Evolutionary conservation across 495 filamentous ascomycete species (phyloP), one percentile per base, ranked within the genome.

Genomic region (Trichoderma gamsii): DNA sequence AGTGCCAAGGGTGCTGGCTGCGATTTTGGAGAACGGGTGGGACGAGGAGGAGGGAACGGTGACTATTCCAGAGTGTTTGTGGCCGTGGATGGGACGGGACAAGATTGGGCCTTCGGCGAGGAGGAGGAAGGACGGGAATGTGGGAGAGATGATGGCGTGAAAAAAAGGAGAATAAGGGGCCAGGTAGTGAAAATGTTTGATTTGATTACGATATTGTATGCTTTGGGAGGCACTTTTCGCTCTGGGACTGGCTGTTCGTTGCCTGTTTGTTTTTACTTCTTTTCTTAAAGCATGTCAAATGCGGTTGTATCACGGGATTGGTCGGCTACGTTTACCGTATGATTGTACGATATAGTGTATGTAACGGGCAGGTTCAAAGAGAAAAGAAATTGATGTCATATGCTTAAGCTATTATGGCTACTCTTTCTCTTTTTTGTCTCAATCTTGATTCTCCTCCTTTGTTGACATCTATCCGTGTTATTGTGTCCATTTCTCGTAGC

Each of bases 1-100:
- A 2, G 89, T 98, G 21, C 96, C 95, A 21, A 81, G 95, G 43
- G 89, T 99, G 23, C 71, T 99, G 70, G 92, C 95, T 27, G 92
- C 92, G 11, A 81, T 99, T n/a, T 75, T 99, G 76, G 95, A 99
- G 83, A 92, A 96, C 74, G 89, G 93, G 4, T 98, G 92, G 91
- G 83, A 91, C 74, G 88, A 92, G 71, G 68, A 79, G 4, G 83
- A 80, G 59, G 81, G 79, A 68, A 79, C 83, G 5, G 89, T 97
- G n/a, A 77, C 65, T 8, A 82, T 97, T 7, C 93, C 93, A 6
- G 85, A 92, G 77, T 86, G 87, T 41, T 75, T 97, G 78, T 78
- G 89, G 73, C 86, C 84, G 44, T 97, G 86, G 85, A 96, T 97
- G 91, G 87, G 90, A 0, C 76, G 83, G 74, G 86, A 89, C 67